Percentiles rank a stretch among this genome's conserved stretches.
These are phyloP conservation scores for Pleodorina starrii DNA, from an alignment of 139 green algal genomes.

Conservation along the genomic window DNA sequence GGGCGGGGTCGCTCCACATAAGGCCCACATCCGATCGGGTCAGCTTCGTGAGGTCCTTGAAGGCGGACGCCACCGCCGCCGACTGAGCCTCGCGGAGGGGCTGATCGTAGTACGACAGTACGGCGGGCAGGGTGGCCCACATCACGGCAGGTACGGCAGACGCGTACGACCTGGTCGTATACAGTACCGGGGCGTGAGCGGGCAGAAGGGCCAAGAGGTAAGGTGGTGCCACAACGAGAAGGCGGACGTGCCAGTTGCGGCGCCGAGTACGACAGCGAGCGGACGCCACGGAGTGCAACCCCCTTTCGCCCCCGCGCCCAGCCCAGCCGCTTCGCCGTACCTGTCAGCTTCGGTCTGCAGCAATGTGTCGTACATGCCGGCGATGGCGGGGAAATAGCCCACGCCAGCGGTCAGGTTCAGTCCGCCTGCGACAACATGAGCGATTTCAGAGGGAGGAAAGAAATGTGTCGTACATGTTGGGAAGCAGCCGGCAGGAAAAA, in stretches of 20 bases:
- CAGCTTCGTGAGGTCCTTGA: background rate
- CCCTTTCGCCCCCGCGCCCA: background rate
- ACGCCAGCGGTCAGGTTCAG: conserved; percentile 60
- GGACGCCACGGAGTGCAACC: too few relatives aligned
- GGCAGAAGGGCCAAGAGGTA: background rate
- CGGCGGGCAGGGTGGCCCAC: background rate
- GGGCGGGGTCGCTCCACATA: conserved; percentile 3
- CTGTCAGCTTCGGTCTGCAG: background rate
- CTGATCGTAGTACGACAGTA: conserved; percentile 23
- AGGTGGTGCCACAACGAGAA: too few relatives aligned
- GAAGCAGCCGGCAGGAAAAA: too few relatives aligned
- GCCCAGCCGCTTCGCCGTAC: background rate
- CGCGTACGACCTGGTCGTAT: background rate
- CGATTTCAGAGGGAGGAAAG: too few relatives aligned
- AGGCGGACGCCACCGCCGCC: background rate
- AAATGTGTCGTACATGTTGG: too few relatives aligned
- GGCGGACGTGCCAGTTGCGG: too few relatives aligned
- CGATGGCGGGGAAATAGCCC: conserved; percentile 59
- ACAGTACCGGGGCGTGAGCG: background rate
- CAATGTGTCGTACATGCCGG: background rate
- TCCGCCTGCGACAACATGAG: conserved; percentile 48
- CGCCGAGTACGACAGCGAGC: too few relatives aligned
- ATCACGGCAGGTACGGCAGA: background rate
- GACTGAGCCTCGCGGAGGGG: background rate
- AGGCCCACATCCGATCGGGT: conserved; percentile 41